Conservation (phyloP, 257 asterid genomes). For the Linderniella brevidens region DNA sequence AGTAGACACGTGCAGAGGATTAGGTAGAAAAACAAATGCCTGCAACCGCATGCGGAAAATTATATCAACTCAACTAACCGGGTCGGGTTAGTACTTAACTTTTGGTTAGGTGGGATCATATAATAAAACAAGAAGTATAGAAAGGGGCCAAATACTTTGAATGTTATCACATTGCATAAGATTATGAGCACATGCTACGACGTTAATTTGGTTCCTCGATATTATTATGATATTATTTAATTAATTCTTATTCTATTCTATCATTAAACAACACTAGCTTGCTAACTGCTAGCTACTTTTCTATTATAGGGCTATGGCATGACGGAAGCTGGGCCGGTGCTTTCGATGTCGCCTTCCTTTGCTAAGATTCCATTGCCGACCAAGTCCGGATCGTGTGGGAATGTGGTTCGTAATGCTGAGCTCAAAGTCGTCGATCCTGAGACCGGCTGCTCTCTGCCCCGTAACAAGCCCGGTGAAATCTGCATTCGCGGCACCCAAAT, state of each 20-base stretch:
- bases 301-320: constrained; percentile 59
- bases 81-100: too few relatives aligned
- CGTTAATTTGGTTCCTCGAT: too few relatives aligned
- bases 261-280: background rate
- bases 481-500: constrained; percentile 83
- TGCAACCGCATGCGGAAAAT: too few relatives aligned
- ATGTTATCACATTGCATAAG: too few relatives aligned
- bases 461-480: constrained; percentile 67
- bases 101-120: background rate
- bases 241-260: too few relatives aligned
- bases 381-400: constrained; percentile 79
- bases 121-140: too few relatives aligned
- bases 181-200: too few relatives aligned
- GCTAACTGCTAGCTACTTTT: background rate
- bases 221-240: too few relatives aligned
- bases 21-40: too few relatives aligned
- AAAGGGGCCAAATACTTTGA: too few relatives aligned
- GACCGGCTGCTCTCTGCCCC: constrained; percentile 61
- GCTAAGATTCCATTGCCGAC: constrained; percentile 50
- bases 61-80: too few relatives aligned
- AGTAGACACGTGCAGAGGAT: too few relatives aligned
- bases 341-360: constrained; percentile 60
- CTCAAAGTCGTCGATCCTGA: constrained; percentile 72
- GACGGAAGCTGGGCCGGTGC: constrained; percentile 90
- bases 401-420: constrained; percentile 83